These are phyloP conservation scores for Aciculosporium take DNA, from an alignment of 2,329 filamentous ascomycete species.

Conservation along the genomic window DNA sequence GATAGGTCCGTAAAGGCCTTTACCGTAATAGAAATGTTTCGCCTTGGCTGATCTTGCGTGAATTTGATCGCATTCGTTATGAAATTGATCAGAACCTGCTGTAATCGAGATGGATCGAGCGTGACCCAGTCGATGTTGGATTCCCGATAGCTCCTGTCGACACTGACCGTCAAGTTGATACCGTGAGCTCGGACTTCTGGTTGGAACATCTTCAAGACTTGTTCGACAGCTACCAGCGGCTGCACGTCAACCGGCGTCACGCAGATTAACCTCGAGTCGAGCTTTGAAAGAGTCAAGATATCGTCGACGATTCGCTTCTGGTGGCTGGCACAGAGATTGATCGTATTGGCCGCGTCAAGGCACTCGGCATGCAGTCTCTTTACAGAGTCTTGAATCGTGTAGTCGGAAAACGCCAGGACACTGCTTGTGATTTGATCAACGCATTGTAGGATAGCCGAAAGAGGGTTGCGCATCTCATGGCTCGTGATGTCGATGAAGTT, in stretches of 20 bases:
- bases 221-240: constrained; percentile 47
- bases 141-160: constrained; percentile 51
- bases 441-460: constrained; percentile 61
- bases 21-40: constrained; percentile 48
- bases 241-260: constrained; percentile 58
- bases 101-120: constrained; percentile 58
- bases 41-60: constrained; percentile 42
- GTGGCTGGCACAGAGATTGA: constrained; percentile 63
- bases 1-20: constrained; percentile 43
- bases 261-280: constrained; percentile 54
- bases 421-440: constrained; percentile 53
- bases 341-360: constrained; percentile 63
- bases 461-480: constrained; percentile 63
- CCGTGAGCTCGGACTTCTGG: constrained; percentile 56
- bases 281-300: constrained; percentile 52
- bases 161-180: constrained; percentile 53
- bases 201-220: constrained; percentile 65
- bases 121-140: constrained; percentile 56
- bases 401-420: constrained; percentile 25
- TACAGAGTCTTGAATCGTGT: constrained; percentile 22
- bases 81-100: constrained; percentile 63
- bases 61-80: constrained; percentile 54
- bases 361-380: constrained; percentile 36
- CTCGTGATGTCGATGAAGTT: constrained; percentile 62
- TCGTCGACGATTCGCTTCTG: constrained; percentile 62